Conservation (phyloP, 1,139 yeast genomes). For the Blastobotrys petasosporus region DNA sequence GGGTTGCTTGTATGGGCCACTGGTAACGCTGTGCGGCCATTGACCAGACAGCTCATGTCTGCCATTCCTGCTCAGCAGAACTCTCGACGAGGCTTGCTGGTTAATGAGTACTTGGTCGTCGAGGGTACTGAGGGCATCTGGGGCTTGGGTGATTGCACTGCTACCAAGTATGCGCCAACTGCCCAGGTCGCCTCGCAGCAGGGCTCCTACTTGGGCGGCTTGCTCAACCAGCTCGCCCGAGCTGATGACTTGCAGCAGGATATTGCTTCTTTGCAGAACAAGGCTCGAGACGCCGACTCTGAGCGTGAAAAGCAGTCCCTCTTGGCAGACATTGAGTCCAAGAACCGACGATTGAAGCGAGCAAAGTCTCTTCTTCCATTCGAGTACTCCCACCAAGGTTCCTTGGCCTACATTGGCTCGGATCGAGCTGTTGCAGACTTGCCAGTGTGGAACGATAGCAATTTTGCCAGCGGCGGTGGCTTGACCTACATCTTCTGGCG, state of each 20-base stretch:
- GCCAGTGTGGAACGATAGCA: slow-evolving; percentile 75
- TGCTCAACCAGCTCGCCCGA: slow-evolving; percentile 63
- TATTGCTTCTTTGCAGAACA: slow-evolving; percentile 35
- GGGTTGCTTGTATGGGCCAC: slow-evolving; percentile 97
- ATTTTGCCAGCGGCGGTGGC: slow-evolving; percentile 78
- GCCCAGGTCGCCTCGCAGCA: slow-evolving; percentile 98
- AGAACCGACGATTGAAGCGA: slow-evolving; percentile 41
- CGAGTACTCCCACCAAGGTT: slow-evolving; percentile 58
- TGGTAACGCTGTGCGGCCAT: slow-evolving; percentile 85
- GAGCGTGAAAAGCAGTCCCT: slow-evolving; percentile 31
- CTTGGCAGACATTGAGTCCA: slow-evolving; percentile 35
- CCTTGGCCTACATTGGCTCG: slow-evolving; percentile 68
- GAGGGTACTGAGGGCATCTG: slow-evolving; percentile 79
- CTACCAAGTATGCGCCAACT: slow-evolving; percentile 86
- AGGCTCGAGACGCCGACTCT: slow-evolving; percentile 35
- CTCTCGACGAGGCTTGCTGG: slow-evolving; percentile 84
- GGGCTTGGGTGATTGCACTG: slow-evolving; percentile 92
- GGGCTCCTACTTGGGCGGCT: slow-evolving; percentile 72
- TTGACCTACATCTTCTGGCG: slow-evolving; percentile 92
- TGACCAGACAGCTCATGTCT: slow-evolving; percentile 60
- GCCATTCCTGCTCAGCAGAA: slow-evolving; percentile 76
- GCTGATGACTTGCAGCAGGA: slow-evolving; percentile 55
- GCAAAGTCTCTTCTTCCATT: slow-evolving; percentile 71
- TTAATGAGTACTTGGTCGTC: slow-evolving; percentile 75
- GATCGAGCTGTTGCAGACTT: slow-evolving; percentile 93